Conservation (phyloP, 805 yeast species). For the Sugiyamaella chiloensis region DNA sequence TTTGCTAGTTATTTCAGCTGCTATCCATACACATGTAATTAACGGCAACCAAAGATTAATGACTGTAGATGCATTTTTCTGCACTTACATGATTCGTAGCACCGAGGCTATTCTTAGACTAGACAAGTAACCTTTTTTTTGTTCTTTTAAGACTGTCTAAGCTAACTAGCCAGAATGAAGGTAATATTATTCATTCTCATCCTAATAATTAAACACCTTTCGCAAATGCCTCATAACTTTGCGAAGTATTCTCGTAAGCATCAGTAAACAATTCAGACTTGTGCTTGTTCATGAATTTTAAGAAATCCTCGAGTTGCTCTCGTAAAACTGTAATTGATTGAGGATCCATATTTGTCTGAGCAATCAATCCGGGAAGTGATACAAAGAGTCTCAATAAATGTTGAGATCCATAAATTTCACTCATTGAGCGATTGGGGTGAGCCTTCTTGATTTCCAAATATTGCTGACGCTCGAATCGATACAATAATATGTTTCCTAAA, state of each 20-base stretch:
- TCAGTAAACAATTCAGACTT: constrained; percentile 36
- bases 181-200: too few species aligned
- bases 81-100: too few species aligned
- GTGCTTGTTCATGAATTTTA: constrained; percentile 50
- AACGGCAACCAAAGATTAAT: too few species aligned
- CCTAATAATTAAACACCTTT: constrained; percentile 21
- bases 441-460: constrained; percentile 48
- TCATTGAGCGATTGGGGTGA: constrained; percentile 36
- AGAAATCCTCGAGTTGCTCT: constrained; percentile 51
- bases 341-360: constrained; percentile 78
- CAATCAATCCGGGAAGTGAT: constrained; percentile 76
- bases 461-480: constrained; percentile 76
- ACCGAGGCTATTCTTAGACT: too few species aligned
- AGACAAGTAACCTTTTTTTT: too few species aligned
- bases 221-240: constrained; percentile 42
- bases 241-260: constrained; percentile 51
- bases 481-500: constrained; percentile 64
- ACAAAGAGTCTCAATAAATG: constrained; percentile 77
- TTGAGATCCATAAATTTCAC: constrained; percentile 70
- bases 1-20: too few species aligned
- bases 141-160: too few species aligned
- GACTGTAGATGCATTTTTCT: too few species aligned
- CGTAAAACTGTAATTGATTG: constrained; percentile 58
- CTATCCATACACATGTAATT: too few species aligned
- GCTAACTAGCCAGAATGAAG: too few species aligned